These are phyloP conservation scores for Adansonia digitata DNA, from an alignment of 345 rosid genomes.

Conservation along the genomic window DNA sequence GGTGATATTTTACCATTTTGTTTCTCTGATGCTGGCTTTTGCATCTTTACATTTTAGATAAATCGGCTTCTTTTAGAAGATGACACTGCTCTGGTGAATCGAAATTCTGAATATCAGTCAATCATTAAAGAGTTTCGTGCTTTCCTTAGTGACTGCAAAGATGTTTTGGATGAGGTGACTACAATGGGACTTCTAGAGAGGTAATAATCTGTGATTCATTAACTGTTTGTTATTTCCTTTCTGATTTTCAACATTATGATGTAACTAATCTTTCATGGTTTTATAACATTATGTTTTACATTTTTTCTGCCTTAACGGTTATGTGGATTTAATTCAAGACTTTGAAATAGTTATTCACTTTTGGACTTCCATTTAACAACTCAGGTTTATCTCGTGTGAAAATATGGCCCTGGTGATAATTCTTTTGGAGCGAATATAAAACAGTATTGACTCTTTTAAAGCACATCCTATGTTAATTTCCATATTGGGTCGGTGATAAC, in stretches of 20 bases:
- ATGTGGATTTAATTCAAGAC: background rate
- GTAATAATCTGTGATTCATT: constrained; percentile 30
- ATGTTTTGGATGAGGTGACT: constrained; percentile 96
- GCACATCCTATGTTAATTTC: background rate
- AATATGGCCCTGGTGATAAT: background rate
- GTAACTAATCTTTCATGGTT: background rate
- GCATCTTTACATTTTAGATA: constrained; percentile 40
- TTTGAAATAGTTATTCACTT: constrained; percentile 9
- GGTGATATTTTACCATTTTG: constrained; percentile 1
- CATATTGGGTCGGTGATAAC: background rate
- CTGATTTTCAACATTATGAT: background rate
- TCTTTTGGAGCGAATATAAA: background rate
- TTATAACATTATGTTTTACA: background rate
- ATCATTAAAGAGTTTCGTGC: constrained; percentile 90
- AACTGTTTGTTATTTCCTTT: background rate
- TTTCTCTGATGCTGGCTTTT: constrained; percentile 5
- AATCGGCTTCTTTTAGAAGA: constrained; percentile 93
- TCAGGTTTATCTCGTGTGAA: background rate
- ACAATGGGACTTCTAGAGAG: constrained; percentile 96
- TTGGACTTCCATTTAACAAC: background rate
- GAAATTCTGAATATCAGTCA: constrained; percentile 67
- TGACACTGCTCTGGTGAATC: constrained; percentile 80
- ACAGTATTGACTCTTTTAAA: background rate
- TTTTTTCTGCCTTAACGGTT: background rate
- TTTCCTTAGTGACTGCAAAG: constrained; percentile 89